Conservation (phyloP, 192 early-diverging fungal species). For the Coemansia reversa region DNA sequence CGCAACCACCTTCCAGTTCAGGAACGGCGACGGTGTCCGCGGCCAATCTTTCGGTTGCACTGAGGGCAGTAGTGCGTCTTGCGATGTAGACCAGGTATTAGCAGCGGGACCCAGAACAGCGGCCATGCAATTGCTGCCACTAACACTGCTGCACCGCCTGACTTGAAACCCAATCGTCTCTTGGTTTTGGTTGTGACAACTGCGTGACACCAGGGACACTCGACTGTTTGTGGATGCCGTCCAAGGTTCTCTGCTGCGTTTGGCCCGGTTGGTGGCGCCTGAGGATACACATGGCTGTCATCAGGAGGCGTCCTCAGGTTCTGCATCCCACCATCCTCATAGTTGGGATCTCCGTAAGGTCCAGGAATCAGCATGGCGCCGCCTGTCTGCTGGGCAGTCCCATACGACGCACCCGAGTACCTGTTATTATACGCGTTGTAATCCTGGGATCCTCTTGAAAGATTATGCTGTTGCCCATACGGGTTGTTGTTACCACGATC, state of each 20-base stretch:
- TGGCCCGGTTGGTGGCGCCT: slow-evolving; percentile 32
- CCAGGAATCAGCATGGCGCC: not conserved
- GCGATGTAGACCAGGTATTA: slow-evolving; percentile 43
- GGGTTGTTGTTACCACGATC: too few species aligned
- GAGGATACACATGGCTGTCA: slow-evolving; percentile 27
- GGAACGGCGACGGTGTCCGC: slow-evolving; percentile 24
- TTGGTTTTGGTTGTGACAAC: slow-evolving; percentile 28
- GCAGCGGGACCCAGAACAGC: slow-evolving; percentile 53
- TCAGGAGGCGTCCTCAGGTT: slow-evolving; percentile 30
- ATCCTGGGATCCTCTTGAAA: not conserved
- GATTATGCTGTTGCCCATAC: too few species aligned
- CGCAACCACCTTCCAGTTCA: not conserved
- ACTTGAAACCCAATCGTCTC: slow-evolving; percentile 34
- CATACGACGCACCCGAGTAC: not conserved
- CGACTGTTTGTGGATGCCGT: slow-evolving; percentile 32
- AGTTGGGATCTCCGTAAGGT: not conserved
- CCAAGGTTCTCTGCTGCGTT: slow-evolving; percentile 33
- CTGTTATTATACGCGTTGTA: not conserved
- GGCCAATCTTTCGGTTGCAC: slow-evolving; percentile 47
- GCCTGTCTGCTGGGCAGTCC: not conserved
- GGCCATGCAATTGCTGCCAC: slow-evolving; percentile 45
- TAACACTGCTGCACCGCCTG: slow-evolving; percentile 37
- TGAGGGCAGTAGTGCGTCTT: slow-evolving; percentile 53
- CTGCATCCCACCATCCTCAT: slow-evolving; percentile 20
- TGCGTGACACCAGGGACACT: slow-evolving; percentile 54